Evolutionary conservation across 2,329 filamentous ascomycete genomes (phyloP).

Genomic region (Pestalotiopsis sp.): DNA sequence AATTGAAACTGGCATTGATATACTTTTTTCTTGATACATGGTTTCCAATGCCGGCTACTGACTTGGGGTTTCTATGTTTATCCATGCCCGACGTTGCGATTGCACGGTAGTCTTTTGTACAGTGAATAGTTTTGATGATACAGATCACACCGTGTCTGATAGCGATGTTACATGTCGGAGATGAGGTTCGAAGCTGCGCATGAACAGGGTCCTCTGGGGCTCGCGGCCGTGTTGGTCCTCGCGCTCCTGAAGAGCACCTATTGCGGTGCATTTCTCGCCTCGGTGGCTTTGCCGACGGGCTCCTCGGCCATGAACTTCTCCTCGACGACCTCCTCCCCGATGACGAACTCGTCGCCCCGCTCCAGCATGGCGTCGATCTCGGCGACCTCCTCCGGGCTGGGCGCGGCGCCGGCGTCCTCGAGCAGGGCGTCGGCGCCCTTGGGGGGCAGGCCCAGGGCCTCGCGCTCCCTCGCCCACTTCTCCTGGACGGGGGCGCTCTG

Average conservation of each 20-base stretch:
- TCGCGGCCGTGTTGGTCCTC: not conserved
- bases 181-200: not conserved
- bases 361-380: slow-evolving; percentile 44
- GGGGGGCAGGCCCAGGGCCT: slow-evolving; percentile 64
- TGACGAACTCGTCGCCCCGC: slow-evolving; percentile 46
- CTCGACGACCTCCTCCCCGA: slow-evolving; percentile 42
- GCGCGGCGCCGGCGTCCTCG: slow-evolving; percentile 23
- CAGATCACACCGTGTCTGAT: not conserved
- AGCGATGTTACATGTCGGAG: not conserved
- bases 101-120: not conserved
- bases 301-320: slow-evolving; percentile 12
- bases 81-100: not conserved
- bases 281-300: slow-evolving; percentile 25
- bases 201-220: no score
- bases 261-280: slow-evolving; percentile 25
- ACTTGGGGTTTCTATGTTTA: not conserved
- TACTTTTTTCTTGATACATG: not conserved
- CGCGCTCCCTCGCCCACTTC: slow-evolving; percentile 67
- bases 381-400: slow-evolving; percentile 32
- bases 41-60: not conserved
- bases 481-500: slow-evolving; percentile 69
- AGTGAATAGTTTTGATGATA: not conserved
- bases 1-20: not conserved
- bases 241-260: slow-evolving; percentile 33
- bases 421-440: slow-evolving; percentile 32